Percentiles rank a stretch among this genome's conserved stretches.
Conservation (phyloP, 73 alveolate species). For the Paramecium pentaurelia region DNA sequence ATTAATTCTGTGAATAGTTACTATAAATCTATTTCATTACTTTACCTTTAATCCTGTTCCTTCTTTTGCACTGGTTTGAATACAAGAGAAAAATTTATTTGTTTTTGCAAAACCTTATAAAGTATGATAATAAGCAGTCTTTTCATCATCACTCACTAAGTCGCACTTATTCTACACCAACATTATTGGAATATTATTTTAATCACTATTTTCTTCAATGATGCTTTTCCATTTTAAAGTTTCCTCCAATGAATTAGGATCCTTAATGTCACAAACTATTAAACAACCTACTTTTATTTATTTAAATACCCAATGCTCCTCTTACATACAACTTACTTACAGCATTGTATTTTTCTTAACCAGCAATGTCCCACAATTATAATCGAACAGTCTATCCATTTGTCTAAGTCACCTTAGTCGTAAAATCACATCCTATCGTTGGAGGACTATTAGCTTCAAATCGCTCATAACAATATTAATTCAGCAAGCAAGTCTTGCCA, state of each 20-base stretch:
- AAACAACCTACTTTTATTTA: neutral
- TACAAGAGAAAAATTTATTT: neutral
- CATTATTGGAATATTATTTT: conserved; percentile 44
- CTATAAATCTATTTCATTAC: neutral
- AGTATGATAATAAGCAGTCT: neutral
- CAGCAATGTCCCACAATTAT: conserved; percentile 64
- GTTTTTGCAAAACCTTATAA: conserved; percentile 10
- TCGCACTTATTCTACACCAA: conserved; percentile 57
- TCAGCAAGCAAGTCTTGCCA: conserved; percentile 57
- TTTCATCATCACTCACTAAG: neutral
- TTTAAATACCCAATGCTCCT: conserved; percentile 53
- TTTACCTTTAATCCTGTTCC: conserved; percentile 15
- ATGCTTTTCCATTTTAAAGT: conserved; percentile 60
- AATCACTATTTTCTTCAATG: conserved; percentile 49
- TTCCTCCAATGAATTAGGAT: conserved; percentile 36
- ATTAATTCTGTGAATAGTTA: neutral
- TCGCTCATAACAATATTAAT: conserved; percentile 48
- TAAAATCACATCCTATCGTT: conserved; percentile 59
- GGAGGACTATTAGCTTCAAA: conserved; percentile 59
- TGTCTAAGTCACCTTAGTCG: conserved; percentile 42
- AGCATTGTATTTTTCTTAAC: conserved; percentile 57
- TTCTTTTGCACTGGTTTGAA: conserved; percentile 17
- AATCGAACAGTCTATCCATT: conserved; percentile 57
- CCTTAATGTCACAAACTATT: conserved; percentile 55
- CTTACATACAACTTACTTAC: conserved; percentile 59